These are phyloP conservation scores for Oemleria cerasiformis DNA, from an alignment of 306 rosid genomes.

Conservation along the genomic window DNA sequence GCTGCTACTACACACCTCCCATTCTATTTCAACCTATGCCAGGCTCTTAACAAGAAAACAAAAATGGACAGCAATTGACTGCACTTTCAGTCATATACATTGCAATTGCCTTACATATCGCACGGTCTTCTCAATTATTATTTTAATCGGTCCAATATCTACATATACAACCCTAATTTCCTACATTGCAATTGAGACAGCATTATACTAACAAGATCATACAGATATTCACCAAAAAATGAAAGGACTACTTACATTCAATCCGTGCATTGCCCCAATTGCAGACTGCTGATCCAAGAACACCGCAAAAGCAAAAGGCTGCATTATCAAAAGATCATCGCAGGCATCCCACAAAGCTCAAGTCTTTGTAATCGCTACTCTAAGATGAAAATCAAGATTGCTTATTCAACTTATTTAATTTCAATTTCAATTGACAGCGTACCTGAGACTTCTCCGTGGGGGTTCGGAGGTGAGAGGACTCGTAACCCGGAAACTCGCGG, in stretches of 20 bases:
- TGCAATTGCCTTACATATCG: not conserved
- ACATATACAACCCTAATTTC: not conserved
- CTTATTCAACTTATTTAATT: not conserved
- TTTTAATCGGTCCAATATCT: not conserved
- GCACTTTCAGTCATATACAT: not conserved
- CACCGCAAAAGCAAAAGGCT: constrained; percentile 97
- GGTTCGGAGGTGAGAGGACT: constrained; percentile 88
- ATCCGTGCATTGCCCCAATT: constrained; percentile 71
- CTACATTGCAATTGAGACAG: no score
- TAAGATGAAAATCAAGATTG: not conserved
- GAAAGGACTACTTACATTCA: constrained; percentile 58
- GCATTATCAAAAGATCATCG: constrained; percentile 19
- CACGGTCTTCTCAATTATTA: not conserved
- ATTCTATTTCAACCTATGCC: not conserved
- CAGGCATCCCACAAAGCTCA: not conserved
- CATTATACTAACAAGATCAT: not conserved
- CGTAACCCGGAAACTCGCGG: constrained; percentile 89
- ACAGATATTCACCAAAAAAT: not conserved
- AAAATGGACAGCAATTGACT: no score
- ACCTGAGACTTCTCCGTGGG: constrained; percentile 75
- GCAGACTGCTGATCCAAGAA: constrained; percentile 83
- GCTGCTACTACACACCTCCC: not conserved
- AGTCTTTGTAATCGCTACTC: not conserved
- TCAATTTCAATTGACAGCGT: not conserved
- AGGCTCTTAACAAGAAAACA: not conserved